Conservation (phyloP, 106 monocot species). For the Dendrobium catenatum region DNA sequence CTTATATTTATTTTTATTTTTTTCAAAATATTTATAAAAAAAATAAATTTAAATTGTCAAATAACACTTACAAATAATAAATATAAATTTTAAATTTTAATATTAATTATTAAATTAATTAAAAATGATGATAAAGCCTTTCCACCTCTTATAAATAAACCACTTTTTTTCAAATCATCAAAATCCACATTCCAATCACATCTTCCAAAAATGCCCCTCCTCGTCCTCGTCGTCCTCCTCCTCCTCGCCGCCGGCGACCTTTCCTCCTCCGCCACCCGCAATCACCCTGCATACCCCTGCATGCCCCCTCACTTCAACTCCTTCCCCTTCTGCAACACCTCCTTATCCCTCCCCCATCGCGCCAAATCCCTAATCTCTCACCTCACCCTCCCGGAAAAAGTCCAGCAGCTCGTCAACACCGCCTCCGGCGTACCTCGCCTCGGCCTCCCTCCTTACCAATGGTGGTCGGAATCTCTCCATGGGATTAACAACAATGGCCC, state of each 20-base stretch:
- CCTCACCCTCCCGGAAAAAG: constrained; percentile 67
- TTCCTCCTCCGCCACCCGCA: background rate
- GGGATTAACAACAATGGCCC: constrained; percentile 77
- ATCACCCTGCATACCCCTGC: constrained; percentile 29
- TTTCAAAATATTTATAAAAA: too few species aligned
- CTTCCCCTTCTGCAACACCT: constrained; percentile 77
- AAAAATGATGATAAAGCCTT: too few species aligned
- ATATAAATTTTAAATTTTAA: too few species aligned
- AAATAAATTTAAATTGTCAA: too few species aligned
- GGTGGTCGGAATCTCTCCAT: constrained; percentile 98
- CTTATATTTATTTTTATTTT: too few species aligned
- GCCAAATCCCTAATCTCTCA: constrained; percentile 60
- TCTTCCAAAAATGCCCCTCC: background rate
- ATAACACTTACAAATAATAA: too few species aligned
- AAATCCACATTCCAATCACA: too few species aligned
- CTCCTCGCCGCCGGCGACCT: background rate
- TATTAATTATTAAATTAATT: too few species aligned
- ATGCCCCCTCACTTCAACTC: constrained; percentile 21
- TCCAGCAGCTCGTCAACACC: constrained; percentile 57
- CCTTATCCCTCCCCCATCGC: constrained; percentile 48
- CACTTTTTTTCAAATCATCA: too few species aligned
- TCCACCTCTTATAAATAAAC: too few species aligned
- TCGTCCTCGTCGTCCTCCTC: constrained; percentile 8
- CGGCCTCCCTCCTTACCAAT: constrained; percentile 64
- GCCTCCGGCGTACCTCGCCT: constrained; percentile 73